Base-by-base conservation (phyloP, 768 basidiomycete species). In the Trametes cubensis region DNA sequence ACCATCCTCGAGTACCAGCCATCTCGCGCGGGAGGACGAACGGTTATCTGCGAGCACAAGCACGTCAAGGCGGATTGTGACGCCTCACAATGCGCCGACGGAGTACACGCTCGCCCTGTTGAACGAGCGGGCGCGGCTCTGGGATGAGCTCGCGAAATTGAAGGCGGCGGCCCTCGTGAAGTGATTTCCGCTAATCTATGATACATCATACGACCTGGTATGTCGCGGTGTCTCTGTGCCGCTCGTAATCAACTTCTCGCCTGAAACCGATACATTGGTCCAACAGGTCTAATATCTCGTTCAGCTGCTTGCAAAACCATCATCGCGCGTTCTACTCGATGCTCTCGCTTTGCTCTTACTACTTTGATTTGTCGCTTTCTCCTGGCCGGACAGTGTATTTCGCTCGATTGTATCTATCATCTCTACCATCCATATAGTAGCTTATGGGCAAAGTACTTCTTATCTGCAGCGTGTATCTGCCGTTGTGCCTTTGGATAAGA, bases 91-190 rank as follows among this genome's bases (percentile, higher is more conserved):
- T 34, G 78, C 78, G 2, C 76, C 80, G 6, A 74, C 75, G 41
- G 72, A 80, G 18, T 77, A 80, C 40, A 85, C 83, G 1, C 72
- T 81, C 18, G 75, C 80, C 14, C 76, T 89, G 7, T 62, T 88
- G 18, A 80, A 82, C 17, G 84, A 88, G 65, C 82, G 87, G 0
- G 85, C 86, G 0, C 74, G 78, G 41, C 69, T 89, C 23, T 70
- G 86, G 46, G 79, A 78, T 5, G 83, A 85, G 69, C 69, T 89
- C 13, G 84, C 85, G 0, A 76, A 74, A 13, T 66, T 86, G 40
- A 77, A 78, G 61, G 56, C 70, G 62, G 47, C 58, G 20, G 53
- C 45, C 41, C 44, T 47, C 3, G 52, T 54, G 13, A 39, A 39
- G 13, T 50, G 26, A 44, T 38, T 10, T 38, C n/a, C 17, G 20